Base-by-base conservation (phyloP, 306 rosid genomes). In the Trifolium dubium region DNA sequence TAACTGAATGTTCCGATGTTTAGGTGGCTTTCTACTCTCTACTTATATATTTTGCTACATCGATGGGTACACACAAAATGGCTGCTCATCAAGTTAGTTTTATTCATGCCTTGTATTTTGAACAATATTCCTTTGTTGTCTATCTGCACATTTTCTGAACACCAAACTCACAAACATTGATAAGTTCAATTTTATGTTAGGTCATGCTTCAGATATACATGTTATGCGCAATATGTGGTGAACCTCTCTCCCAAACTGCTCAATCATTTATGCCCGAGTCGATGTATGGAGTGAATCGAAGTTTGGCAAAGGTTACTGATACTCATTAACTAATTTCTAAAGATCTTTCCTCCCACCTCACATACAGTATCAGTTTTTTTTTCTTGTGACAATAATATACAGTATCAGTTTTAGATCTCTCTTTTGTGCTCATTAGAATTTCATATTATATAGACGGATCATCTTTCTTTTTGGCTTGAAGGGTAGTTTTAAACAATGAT, bases 21-120 rank as follows among this genome's bases (percentile, higher is more conserved):
- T 50, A 83, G 86, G 86, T 83, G 83, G 80, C 80, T 31, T 83
- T 83, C 77, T 83, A 83, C 49, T 83, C 86, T 40, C 86, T 83
- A 28, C 30, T 83, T 50, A 83, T 79, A 79, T 83, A 83, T 74
- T 79, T 74, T 41, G 83, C 86, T 17, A 83, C 86, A 49, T 79
- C 83, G 18, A 78, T 69, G 67, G 75, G 86, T 39, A 78, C 81
- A 46, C 72, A 56, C 62, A 75, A 51, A 55, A 82, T 75, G 19
- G 86, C 83, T 6, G 86, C 86, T 70, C 83, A 83, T 79, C 72
- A 73, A 62, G 85, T 82, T 77, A 32, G 85, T 67, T 77, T 63
- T 34, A 54, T 49, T 54, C 65, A 28, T 44, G 11, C 35, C 31
- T 64, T 14, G 34, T 58, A 50, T 61, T 59, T 77, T 60, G 51